A percentile compares a stretch with the other conserved stretches of the same genome.
phyloP scores from a whole-genome alignment of 495 filamentous ascomycete genomes.

The Xylona heveae region DNA sequence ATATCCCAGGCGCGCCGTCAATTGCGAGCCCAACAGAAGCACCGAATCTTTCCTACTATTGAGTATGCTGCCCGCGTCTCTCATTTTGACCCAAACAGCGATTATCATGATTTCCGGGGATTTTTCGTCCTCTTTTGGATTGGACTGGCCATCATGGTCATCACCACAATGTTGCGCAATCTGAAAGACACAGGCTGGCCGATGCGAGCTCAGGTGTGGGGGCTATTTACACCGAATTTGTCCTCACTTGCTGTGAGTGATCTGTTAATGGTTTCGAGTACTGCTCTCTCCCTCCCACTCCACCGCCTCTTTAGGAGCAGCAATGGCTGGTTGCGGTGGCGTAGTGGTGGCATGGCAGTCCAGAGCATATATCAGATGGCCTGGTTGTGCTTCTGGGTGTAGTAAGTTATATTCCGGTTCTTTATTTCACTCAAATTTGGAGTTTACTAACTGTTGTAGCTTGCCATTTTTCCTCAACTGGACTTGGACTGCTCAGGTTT shows the following conservation, averaged over 20 bases:
- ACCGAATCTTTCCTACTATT: conserved; percentile 84
- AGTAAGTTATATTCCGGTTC: conserved; percentile 20
- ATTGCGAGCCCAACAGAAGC: conserved; percentile 57
- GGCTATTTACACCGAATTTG: conserved; percentile 64
- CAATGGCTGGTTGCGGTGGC: conserved; percentile 45
- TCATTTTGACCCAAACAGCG: conserved; percentile 82
- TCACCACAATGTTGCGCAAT: conserved; percentile 77
- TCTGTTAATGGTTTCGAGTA: conserved; percentile 60
- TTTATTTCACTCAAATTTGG: neutral
- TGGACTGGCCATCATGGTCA: conserved; percentile 84
- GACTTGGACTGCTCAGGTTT: conserved; percentile 93
- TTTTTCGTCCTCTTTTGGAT: conserved; percentile 99
- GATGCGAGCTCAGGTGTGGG: conserved; percentile 67
- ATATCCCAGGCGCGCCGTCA: conserved; percentile 72
- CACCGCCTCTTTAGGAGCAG: conserved; percentile 41
- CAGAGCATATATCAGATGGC: conserved; percentile 62
- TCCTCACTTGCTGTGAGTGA: conserved; percentile 76
- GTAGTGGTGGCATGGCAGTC: conserved; percentile 47
- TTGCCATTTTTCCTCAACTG: conserved; percentile 76
- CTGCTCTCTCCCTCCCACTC: conserved; percentile 47
- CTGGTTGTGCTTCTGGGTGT: conserved; percentile 73
- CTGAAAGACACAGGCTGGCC: conserved; percentile 85
- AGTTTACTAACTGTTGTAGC: conserved; percentile 18
- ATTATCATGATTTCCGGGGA: conserved; percentile 84
- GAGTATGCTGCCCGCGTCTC: conserved; percentile 85